phyloP scores from a whole-genome alignment of 352 stramenopile genomes.

The Elongisporangium undulatum region DNA sequence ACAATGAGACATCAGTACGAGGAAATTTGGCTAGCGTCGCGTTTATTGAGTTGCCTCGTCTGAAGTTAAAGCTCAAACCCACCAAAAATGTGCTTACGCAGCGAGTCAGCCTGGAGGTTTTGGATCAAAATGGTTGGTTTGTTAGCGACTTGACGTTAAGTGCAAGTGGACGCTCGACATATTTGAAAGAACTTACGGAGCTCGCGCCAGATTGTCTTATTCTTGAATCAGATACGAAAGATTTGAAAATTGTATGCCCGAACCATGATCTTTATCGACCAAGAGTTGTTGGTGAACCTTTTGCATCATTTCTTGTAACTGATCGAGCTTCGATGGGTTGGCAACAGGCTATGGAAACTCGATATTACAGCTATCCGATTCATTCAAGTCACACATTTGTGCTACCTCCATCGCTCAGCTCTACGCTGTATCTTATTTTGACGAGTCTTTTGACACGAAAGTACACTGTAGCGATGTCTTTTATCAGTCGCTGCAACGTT shows the following conservation, averaged over 20 bases:
- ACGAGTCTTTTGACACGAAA: conserved; percentile 94
- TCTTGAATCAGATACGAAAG: conserved; percentile 71
- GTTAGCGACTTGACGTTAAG: conserved; percentile 60
- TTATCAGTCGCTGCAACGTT: conserved; percentile 95
- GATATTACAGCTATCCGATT: conserved; percentile 98
- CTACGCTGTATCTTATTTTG: conserved; percentile 97
- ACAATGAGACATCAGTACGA: conserved; percentile 13
- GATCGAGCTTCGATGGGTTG: conserved; percentile 75
- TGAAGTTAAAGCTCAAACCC: conserved; percentile 95
- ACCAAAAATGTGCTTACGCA: conserved; percentile 37
- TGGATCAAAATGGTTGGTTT: conserved; percentile 85
- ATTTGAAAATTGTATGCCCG: conserved; percentile 72
- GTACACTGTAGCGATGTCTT: conserved; percentile 94
- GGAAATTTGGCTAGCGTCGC: conserved; percentile 66
- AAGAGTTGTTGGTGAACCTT: conserved; percentile 65
- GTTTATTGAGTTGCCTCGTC: conserved; percentile 95
- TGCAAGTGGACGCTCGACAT: conserved; percentile 28
- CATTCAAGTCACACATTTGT: conserved; percentile 95
- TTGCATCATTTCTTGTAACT: conserved; percentile 71
- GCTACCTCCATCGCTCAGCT: conserved; percentile 94
- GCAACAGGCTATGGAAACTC: conserved; percentile 88
- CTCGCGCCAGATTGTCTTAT: conserved; percentile 63
- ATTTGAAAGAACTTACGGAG: conserved; percentile 42
- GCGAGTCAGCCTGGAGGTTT: conserved; percentile 54
- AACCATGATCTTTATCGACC: conserved; percentile 86